Conservation (phyloP, 768 basidiomycete genomes). For the Lactarius quietus region DNA sequence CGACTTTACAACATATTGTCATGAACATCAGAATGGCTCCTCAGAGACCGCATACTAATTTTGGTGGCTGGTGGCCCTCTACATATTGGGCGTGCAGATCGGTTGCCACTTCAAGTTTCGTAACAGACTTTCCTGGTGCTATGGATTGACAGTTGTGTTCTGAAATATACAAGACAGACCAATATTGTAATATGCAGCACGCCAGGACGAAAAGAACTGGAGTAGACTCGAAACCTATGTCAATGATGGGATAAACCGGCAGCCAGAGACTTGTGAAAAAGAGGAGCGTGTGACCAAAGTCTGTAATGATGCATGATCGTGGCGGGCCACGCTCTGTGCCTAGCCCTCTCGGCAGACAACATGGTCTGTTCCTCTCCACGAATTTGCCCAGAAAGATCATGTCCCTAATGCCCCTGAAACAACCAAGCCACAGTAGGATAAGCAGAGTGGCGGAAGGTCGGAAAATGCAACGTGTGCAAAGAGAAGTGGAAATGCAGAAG, state of each 20-base stretch:
- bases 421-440: no score
- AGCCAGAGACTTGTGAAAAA: neutral
- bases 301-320: neutral
- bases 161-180: neutral
- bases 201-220: neutral
- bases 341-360: neutral
- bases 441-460: no score
- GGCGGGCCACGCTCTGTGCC: neutral
- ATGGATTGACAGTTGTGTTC: no score
- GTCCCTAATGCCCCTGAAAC: neutral
- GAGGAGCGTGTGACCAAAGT: no score
- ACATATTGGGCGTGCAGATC: no score
- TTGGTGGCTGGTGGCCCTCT: neutral
- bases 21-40: neutral
- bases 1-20: neutral
- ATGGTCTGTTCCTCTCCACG: conserved; percentile 19
- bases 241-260: neutral
- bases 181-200: neutral
- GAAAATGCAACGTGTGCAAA: no score
- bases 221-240: neutral
- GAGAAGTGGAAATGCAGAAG: no score
- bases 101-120: neutral
- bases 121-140: neutral
- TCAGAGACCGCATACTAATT: conserved; percentile 5
- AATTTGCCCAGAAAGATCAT: neutral